Evolutionary conservation across 1,284 basidiomycete genomes (phyloP).

Genomic region (Apiotrichum porosum): DNA sequence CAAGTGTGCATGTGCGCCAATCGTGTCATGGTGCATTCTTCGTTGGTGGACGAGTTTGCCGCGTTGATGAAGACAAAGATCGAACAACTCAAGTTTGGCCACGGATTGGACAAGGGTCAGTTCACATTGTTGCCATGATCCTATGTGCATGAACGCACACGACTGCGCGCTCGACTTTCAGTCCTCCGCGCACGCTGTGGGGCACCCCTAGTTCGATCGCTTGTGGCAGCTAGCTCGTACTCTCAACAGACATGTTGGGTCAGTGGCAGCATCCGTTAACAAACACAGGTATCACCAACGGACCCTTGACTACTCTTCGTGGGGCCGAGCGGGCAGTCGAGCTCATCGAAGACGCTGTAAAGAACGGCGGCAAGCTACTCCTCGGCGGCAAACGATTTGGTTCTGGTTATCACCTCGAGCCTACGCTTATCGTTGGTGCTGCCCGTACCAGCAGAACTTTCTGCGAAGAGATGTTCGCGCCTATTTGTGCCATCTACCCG

Average conservation of each 20-base stretch:
- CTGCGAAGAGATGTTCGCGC: slow-evolving; percentile 79
- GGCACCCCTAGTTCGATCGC: no score
- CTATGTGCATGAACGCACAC: no score
- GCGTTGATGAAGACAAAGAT: slow-evolving; percentile 51
- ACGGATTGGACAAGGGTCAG: slow-evolving; percentile 68
- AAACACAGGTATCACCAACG: slow-evolving; percentile 73
- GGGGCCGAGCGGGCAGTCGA: slow-evolving; percentile 74
- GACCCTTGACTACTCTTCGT: slow-evolving; percentile 77
- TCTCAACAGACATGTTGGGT: no score
- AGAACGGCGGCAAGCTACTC: slow-evolving; percentile 74
- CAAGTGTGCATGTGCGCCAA: slow-evolving; percentile 66
- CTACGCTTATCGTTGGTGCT: slow-evolving; percentile 79
- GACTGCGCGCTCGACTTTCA: no score
- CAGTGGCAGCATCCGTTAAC: no score
- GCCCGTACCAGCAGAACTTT: slow-evolving; percentile 59
- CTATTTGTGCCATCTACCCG: slow-evolving; percentile 55
- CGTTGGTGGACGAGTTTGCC: slow-evolving; percentile 32
- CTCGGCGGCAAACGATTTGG: slow-evolving; percentile 66
- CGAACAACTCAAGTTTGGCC: slow-evolving; percentile 75
- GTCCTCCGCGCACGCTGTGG: no score
- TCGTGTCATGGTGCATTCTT: slow-evolving; percentile 70
- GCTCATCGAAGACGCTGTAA: slow-evolving; percentile 76
- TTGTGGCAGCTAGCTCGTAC: no score
- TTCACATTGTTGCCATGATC: no score
- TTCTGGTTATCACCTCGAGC: slow-evolving; percentile 63